Base-by-base conservation (phyloP, 2,329 filamentous ascomycete genomes). In the Tothia fuscella region DNA sequence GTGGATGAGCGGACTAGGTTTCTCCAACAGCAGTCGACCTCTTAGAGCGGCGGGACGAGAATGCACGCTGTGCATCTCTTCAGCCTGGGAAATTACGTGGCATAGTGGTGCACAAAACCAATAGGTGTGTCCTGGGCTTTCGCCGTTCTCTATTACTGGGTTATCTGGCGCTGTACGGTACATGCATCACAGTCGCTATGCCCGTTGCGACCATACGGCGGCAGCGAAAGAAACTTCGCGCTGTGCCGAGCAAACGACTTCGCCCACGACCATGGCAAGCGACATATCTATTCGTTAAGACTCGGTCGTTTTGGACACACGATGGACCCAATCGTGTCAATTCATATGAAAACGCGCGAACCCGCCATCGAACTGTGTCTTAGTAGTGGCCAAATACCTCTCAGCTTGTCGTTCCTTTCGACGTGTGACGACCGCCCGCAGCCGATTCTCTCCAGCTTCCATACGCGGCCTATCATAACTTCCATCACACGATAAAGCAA, bases 31-130 rank as follows among this genome's bases (percentile, higher is more conserved):
- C n/a, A n/a, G n/a, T n/a, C n/a, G n/a, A n/a, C n/a, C 3, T 10
- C 21, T 43, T 33, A 45, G 38, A 32, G 40, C 43, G 26, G 56
- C 55, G 53, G 49, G 54, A 52, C 20, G 7, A 34, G 31, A 34
- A 34, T 14, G 20, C 54, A 51, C 52, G 56, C 53, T 54, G 57
- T 57, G 59, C 38, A 37, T 12, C 28, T 20, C 17, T n/a, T n/a
- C n/a, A n/a, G n/a, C n/a, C n/a, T n/a, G n/a, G n/a, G n/a, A n/a
- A n/a, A n/a, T n/a, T n/a, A n/a, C n/a, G n/a, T n/a, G n/a, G n/a
- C n/a, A n/a, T n/a, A n/a, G n/a, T n/a, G n/a, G n/a, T n/a, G n/a
- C n/a, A n/a, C n/a, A n/a, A n/a, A n/a, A n/a, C n/a, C n/a, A n/a
- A n/a, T n/a, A n/a, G n/a, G n/a, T n/a, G n/a, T n/a, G n/a, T n/a